Percentiles rank a stretch among this genome's conserved stretches.
Conservation (phyloP, 805 yeast species). For the Phaffomyces thermotolerans region DNA sequence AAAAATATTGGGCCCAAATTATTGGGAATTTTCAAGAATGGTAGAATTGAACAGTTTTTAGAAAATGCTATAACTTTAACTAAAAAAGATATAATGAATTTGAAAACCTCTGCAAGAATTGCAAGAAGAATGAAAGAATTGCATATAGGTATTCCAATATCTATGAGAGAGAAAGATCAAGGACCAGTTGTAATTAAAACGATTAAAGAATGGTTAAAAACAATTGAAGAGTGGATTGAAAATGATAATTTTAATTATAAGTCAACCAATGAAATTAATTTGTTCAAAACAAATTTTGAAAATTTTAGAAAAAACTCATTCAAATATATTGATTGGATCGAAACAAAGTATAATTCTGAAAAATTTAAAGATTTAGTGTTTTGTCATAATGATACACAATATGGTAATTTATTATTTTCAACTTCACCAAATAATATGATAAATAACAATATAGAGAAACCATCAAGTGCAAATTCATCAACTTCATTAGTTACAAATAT, state of each 20-base stretch:
- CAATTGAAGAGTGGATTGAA: constrained; percentile 38
- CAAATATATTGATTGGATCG: constrained; percentile 59
- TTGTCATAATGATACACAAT: constrained; percentile 95
- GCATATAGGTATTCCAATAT: constrained; percentile 70
- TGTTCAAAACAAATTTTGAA: constrained; percentile 41
- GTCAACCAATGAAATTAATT: constrained; percentile 24
- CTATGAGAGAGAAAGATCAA: constrained; percentile 42
- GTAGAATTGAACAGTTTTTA: constrained; percentile 89
- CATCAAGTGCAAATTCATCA: constrained; percentile 3
- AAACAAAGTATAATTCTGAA: constrained; percentile 34
- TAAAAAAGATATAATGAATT: constrained; percentile 64
- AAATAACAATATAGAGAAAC: background rate
- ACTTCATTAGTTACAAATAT: constrained; percentile 11
- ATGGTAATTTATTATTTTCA: constrained; percentile 75
- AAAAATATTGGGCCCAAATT: constrained; percentile 83
- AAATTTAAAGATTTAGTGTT: constrained; percentile 54
- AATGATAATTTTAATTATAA: constrained; percentile 25
- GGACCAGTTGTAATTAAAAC: constrained; percentile 69
- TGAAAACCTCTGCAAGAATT: constrained; percentile 71
- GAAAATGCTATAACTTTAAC: constrained; percentile 76
- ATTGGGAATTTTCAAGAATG: constrained; percentile 85
- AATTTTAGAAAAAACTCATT: constrained; percentile 42
- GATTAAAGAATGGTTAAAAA: constrained; percentile 62
- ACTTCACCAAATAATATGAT: constrained; percentile 38
- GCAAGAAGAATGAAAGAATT: constrained; percentile 96